phyloP scores from a whole-genome alignment of 805 yeast species.

The Yarrowia deformans region DNA sequence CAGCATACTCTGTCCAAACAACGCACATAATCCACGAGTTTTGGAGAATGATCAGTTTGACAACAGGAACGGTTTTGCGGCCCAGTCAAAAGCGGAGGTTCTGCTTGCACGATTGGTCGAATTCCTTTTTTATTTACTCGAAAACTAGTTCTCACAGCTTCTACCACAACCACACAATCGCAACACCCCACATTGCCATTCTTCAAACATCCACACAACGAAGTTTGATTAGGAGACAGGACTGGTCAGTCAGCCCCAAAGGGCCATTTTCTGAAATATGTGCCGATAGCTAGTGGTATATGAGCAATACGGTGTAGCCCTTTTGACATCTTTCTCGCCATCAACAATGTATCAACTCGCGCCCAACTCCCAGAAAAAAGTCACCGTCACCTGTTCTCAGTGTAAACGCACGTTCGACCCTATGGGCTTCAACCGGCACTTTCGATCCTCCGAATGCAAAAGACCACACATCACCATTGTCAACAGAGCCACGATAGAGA shows the following conservation, averaged over 20 bases:
- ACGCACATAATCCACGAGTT: neutral
- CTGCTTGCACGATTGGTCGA: too few species aligned
- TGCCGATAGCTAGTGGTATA: too few species aligned
- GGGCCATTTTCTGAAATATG: neutral
- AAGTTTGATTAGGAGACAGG: neutral
- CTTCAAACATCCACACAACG: neutral
- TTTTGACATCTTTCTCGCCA: neutral
- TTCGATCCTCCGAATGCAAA: conserved; percentile 9
- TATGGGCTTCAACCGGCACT: conserved; percentile 18
- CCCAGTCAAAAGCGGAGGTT: too few species aligned
- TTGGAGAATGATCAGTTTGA: too few species aligned
- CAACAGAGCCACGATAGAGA: neutral
- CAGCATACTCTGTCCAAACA: neutral
- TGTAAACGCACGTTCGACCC: neutral
- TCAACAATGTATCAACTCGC: neutral
- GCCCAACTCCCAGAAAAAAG: neutral
- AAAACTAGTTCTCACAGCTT: too few species aligned
- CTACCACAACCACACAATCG: neutral
- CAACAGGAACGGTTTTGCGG: too few species aligned
- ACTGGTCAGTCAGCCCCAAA: conserved; percentile 5
- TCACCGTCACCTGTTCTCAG: conserved; percentile 17
- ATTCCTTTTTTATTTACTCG: too few species aligned
- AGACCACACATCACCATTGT: conserved; percentile 2
- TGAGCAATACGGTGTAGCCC: too few species aligned
- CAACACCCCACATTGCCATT: neutral